Conservation (phyloP, 495 filamentous ascomycete species). For the Neohortaea acidophila region DNA sequence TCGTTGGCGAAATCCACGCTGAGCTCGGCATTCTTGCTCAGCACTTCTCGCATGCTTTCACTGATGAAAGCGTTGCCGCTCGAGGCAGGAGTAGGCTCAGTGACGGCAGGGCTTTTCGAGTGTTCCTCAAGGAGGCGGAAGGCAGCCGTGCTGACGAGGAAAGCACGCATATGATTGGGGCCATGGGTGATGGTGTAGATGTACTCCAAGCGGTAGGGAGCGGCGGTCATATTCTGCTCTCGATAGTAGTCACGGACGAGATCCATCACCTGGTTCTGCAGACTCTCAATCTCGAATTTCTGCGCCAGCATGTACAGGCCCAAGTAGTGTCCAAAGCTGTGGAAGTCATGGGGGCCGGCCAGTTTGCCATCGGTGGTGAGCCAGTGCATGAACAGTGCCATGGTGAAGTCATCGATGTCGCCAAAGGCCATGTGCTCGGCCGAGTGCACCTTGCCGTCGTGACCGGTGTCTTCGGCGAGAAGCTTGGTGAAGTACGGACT, state of each 20-base stretch:
- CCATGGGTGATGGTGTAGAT: slow-evolving; percentile 16
- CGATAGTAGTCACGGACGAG: slow-evolving; percentile 21
- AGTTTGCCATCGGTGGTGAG: slow-evolving; percentile 11
- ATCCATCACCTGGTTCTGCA: slow-evolving; percentile 22
- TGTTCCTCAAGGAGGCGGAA: slow-evolving; percentile 16
- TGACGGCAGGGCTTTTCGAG: neutral
- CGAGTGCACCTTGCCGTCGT: slow-evolving; percentile 5
- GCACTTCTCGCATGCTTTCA: slow-evolving; percentile 12
- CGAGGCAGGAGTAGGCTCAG: too few species aligned
- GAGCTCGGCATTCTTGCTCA: slow-evolving; percentile 15
- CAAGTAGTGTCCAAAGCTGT: slow-evolving; percentile 19
- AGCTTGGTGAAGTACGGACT: slow-evolving; percentile 19
- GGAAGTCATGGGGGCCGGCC: slow-evolving; percentile 19
- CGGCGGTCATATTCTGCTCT: slow-evolving; percentile 18
- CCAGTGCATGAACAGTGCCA: slow-evolving; percentile 18
- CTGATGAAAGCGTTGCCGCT: slow-evolving; percentile 4
- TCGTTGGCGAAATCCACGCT: slow-evolving; percentile 16
- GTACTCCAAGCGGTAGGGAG: slow-evolving; percentile 22
- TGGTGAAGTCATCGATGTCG: slow-evolving; percentile 18
- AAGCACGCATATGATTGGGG: slow-evolving; percentile 15
- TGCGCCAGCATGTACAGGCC: slow-evolving; percentile 18
- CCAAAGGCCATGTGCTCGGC: slow-evolving; percentile 16
- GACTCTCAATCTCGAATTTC: slow-evolving; percentile 11
- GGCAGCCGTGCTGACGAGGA: slow-evolving; percentile 20
- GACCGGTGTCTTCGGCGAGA: neutral